Percentiles rank a stretch among this genome's conserved stretches.
Evolutionary conservation across 169 alveolate species (phyloP).

Genomic region (Plasmodium fragile): DNA sequence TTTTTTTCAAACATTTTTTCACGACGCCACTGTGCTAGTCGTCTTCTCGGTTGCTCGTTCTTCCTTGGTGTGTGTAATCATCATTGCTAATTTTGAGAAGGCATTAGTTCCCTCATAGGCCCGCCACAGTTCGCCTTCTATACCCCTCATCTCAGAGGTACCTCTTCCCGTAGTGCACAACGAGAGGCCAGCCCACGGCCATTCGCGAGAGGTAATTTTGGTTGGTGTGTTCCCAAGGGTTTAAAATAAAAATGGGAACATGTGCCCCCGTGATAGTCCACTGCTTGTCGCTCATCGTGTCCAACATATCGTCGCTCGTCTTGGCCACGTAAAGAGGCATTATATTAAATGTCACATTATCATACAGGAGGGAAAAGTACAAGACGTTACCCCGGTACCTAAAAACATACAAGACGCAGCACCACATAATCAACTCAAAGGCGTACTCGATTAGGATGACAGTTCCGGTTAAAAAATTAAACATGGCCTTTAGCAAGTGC

Average conservation of each 20-base stretch:
- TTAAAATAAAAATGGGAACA: constrained; percentile 56
- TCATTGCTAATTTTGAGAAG: not conserved
- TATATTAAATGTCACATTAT: constrained; percentile 10
- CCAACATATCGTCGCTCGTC: not conserved
- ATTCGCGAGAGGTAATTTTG: constrained; percentile 39
- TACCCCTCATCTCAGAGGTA: not conserved
- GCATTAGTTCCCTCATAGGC: not conserved
- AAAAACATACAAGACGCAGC: constrained; percentile 51
- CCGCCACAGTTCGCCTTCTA: not conserved
- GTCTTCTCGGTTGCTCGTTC: not conserved
- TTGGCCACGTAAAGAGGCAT: constrained; percentile 50
- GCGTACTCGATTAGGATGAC: constrained; percentile 55
- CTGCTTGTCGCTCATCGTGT: not conserved
- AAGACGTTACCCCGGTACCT: constrained; percentile 44
- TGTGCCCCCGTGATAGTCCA: not conserved
- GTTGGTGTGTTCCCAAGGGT: constrained; percentile 36
- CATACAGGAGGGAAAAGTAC: constrained; percentile 46
- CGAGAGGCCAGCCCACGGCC: constrained; percentile 31
- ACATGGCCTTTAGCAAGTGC: constrained; percentile 19
- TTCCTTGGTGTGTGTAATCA: not conserved
- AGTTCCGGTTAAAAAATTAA: not conserved
- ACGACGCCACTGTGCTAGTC: not conserved
- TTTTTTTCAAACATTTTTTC: not conserved
- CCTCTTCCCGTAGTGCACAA: constrained; percentile 10
- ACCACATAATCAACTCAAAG: constrained; percentile 50